Conservation (phyloP, 2,329 filamentous ascomycete species). For the Arthrinium phaeospermum region DNA sequence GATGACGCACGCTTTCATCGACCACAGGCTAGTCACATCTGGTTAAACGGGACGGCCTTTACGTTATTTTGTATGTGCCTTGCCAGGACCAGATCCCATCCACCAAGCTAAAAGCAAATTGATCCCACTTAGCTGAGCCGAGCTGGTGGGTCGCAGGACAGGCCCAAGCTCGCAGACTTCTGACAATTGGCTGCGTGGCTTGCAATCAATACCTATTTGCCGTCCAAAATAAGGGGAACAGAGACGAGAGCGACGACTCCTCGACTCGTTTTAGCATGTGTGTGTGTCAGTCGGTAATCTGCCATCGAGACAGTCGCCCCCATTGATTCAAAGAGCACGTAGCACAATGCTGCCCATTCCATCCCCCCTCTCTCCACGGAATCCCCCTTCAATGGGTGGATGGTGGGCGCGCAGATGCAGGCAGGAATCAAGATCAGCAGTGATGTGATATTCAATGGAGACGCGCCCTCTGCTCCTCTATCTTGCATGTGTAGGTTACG, state of each 20-base stretch:
- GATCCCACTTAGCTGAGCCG: constrained; percentile 13
- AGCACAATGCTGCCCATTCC: not conserved
- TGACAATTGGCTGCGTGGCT: not conserved
- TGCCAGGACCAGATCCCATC: not conserved
- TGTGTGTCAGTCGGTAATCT: not conserved
- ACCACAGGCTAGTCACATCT: not conserved
- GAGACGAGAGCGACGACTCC: not conserved
- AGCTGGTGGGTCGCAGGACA: not conserved
- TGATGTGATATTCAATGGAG: constrained; percentile 13
- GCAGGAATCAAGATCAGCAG: constrained; percentile 14
- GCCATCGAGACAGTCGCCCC: not conserved
- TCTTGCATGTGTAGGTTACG: not conserved
- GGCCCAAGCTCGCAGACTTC: not conserved
- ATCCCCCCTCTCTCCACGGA: not conserved
- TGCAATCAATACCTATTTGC: not conserved
- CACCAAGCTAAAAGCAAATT: constrained; percentile 6
- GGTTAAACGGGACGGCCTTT: not conserved
- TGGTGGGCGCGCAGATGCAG: not conserved
- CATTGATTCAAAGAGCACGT: not conserved
- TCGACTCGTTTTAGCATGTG: not conserved
- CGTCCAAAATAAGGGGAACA: not conserved
- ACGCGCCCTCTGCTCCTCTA: not conserved
- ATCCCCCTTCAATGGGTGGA: not conserved
- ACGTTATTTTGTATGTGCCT: too few species aligned
- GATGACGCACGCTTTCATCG: constrained; percentile 6